Base-by-base conservation (phyloP, 176 grass and related monocot genomes). In the Carex cristatella region DNA sequence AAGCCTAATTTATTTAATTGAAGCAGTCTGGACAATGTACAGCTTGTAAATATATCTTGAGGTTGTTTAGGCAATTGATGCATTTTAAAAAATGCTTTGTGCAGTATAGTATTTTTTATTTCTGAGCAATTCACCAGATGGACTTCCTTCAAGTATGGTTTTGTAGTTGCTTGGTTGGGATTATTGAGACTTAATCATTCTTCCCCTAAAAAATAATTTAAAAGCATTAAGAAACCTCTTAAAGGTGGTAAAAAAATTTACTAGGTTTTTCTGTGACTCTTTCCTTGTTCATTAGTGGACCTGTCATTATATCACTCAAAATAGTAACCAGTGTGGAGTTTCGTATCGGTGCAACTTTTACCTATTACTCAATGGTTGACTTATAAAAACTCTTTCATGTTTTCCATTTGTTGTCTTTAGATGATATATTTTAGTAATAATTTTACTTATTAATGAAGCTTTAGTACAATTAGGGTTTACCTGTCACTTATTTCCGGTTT, bases 31-130 rank as follows among this genome's bases (percentile, higher is more conserved):
- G 27, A 56, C 74, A 35, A 58, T 79, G 30, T 33, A 28, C 30
- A 35, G 28, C 28, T 78, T 78, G 48, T 32, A 71, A 71, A 69
- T 78, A 32, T 14, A 31, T 78, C 3, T 15, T 15, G 48, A 33
- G 74, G 74, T 78, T 57, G 35, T 72, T 58, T 31, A 78, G 73
- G 35, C 13, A 78, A 57, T 58, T 33, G 51, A 56, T 78, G 51
- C 53, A 57, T 79, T 77, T 16, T 79, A 13, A 23, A 23, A 23
- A 23, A 23, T 23, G 9, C 9, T 48, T 28, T 1, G 0, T 74
- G n/a, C 10, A 12, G 18, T 74, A 28, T 49, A 51, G 7, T 12
- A 5, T 74, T 2, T 33, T 35, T 15, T n/a, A 23, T 71, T 10
- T 49, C 10, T 74, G n/a, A 51, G n/a, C 40, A 40, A 49, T 51